A percentile compares a stretch with the other conserved stretches of the same genome.
Conservation (phyloP, 1,284 basidiomycete species). For the Marasmius fiardii region DNA sequence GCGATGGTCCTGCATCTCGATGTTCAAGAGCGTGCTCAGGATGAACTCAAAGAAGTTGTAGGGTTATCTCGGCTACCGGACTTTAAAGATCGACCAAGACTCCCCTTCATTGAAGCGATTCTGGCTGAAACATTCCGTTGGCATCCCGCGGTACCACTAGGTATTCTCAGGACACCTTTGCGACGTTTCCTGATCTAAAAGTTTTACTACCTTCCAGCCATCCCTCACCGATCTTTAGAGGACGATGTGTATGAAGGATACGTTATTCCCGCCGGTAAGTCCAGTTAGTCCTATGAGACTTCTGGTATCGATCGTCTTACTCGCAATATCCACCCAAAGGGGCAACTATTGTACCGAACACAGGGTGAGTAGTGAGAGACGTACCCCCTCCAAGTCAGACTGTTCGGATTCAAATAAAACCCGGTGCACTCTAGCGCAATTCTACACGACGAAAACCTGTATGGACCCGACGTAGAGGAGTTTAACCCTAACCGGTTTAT, state of each 20-base stretch:
- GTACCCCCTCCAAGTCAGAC: neutral
- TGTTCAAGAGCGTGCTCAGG: neutral
- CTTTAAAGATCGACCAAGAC: neutral
- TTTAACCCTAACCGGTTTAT: conserved; percentile 1
- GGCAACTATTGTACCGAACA: neutral
- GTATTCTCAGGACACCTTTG: neutral
- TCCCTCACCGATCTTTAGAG: neutral
- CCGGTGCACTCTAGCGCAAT: neutral
- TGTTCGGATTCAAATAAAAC: neutral
- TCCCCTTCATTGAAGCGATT: conserved; percentile 4
- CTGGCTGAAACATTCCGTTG: conserved; percentile 2
- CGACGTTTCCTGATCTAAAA: neutral
- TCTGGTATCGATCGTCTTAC: no score
- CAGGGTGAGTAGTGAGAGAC: neutral
- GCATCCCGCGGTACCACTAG: neutral
- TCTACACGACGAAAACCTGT: neutral
- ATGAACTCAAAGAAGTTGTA: conserved; percentile 2
- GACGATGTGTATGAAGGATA: conserved; percentile 2
- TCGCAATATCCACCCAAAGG: neutral
- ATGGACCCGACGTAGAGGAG: neutral
- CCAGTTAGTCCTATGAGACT: no score
- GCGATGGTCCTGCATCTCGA: conserved; percentile 3
- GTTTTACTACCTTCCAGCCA: neutral
- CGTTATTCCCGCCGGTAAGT: conserved; percentile 2
- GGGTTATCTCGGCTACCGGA: conserved; percentile 1